Evolutionary conservation across 2,329 filamentous ascomycete species (phyloP).

Genomic region (Huntiella savannae): DNA sequence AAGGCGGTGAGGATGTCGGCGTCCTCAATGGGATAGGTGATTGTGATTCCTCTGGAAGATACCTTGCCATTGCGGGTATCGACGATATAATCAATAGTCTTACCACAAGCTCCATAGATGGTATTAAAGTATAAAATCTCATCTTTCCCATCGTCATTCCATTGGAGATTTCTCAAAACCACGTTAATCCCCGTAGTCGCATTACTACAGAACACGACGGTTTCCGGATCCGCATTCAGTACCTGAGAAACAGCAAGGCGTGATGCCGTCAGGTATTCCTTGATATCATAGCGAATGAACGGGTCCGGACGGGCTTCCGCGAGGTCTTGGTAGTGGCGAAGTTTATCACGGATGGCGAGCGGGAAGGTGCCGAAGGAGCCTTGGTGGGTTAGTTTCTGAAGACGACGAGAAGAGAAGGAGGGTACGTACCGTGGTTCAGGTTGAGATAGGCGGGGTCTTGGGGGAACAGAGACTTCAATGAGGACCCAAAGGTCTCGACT

Average conservation of each 20-base stretch:
- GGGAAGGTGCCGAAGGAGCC: constrained; percentile 72
- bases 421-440: constrained; percentile 52
- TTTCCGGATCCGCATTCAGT: constrained; percentile 44
- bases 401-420: background rate
- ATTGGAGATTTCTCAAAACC: constrained; percentile 56
- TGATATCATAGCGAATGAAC: constrained; percentile 55
- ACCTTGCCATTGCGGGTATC: constrained; percentile 39
- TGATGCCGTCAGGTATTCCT: constrained; percentile 40
- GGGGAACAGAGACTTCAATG: constrained; percentile 4
- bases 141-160: constrained; percentile 50
- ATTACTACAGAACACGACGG: constrained; percentile 62
- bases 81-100: constrained; percentile 49
- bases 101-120: constrained; percentile 61
- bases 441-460: constrained; percentile 36
- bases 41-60: constrained; percentile 32
- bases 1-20: constrained; percentile 45
- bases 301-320: constrained; percentile 52
- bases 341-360: constrained; percentile 34
- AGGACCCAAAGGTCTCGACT: constrained; percentile 6
- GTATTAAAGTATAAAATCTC: constrained; percentile 63
- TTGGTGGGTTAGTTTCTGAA: constrained; percentile 14
- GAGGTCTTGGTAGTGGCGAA: constrained; percentile 45
- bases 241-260: constrained; percentile 45
- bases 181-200: constrained; percentile 64
- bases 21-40: constrained; percentile 53